Conservation (phyloP, 2,329 filamentous ascomycete genomes). For the Malbranchea cinnamomea region DNA sequence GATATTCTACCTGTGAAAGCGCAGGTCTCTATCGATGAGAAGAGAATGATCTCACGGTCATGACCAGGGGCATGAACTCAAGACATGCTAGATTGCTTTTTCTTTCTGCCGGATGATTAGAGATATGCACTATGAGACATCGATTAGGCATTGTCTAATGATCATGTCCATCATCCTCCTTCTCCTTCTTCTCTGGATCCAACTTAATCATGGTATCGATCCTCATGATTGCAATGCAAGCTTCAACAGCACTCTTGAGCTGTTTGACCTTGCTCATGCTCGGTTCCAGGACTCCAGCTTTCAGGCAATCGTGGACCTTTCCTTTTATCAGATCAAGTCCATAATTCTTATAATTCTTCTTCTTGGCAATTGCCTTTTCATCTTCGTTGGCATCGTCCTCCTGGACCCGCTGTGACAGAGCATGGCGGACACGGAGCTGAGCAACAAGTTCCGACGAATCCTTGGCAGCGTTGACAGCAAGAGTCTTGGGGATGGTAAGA, state of each 20-base stretch:
- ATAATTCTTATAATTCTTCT: conserved; percentile 98
- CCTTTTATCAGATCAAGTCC: conserved; percentile 80
- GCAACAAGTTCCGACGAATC: conserved; percentile 90
- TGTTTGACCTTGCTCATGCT: conserved; percentile 98
- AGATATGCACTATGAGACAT: background rate
- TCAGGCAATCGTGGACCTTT: conserved; percentile 83
- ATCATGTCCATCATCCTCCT: conserved; percentile 72
- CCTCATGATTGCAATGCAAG: conserved; percentile 97
- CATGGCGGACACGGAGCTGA: conserved; percentile 85
- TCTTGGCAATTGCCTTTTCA: conserved; percentile 77
- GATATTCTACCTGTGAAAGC: too few species aligned
- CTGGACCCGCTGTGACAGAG: conserved; percentile 79
- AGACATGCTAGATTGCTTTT: background rate
- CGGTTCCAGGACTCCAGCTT: conserved; percentile 88
- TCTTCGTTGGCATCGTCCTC: conserved; percentile 66
- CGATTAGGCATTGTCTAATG: conserved; percentile 51
- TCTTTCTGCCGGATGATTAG: background rate
- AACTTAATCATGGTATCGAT: conserved; percentile 98
- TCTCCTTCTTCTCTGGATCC: conserved; percentile 68
- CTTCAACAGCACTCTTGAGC: conserved; percentile 95
- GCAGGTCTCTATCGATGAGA: too few species aligned
- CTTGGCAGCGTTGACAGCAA: conserved; percentile 94
- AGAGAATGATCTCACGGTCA: too few species aligned
- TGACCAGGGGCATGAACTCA: too few species aligned
- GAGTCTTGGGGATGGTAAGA: conserved; percentile 86